Conservation (phyloP, 768 basidiomycete genomes). For the Dentipellis fragilis region DNA sequence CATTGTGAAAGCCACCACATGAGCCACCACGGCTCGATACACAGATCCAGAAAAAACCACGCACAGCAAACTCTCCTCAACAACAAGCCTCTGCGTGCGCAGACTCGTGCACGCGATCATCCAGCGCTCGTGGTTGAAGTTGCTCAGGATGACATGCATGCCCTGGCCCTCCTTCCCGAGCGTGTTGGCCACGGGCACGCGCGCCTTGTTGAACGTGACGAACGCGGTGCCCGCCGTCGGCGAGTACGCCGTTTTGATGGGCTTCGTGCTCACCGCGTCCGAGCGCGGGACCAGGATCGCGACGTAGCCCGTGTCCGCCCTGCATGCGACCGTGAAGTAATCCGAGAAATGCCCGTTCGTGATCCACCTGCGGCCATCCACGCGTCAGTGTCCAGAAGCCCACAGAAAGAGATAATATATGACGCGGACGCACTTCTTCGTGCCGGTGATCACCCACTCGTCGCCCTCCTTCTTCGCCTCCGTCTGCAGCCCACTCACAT, state of each 20-base stretch:
- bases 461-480: constrained; percentile 80
- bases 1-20: constrained; percentile 3
- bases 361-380: constrained; percentile 62
- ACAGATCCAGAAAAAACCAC: constrained; percentile 8
- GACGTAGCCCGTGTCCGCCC: constrained; percentile 62
- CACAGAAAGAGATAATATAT: background rate
- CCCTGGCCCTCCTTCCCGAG: constrained; percentile 83
- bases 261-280: constrained; percentile 70
- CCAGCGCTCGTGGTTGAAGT: constrained; percentile 89
- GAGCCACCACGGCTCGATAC: background rate
- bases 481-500: constrained; percentile 77
- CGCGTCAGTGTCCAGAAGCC: background rate
- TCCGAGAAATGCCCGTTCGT: constrained; percentile 82
- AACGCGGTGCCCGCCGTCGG: constrained; percentile 84
- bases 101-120: constrained; percentile 69
- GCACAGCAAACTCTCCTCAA: constrained; percentile 86
- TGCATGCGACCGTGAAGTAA: constrained; percentile 75
- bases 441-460: constrained; percentile 83
- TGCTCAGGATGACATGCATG: constrained; percentile 71
- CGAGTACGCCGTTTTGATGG: constrained; percentile 91
- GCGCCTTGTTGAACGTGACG: constrained; percentile 69
- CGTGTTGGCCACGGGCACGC: constrained; percentile 79
- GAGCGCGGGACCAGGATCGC: constrained; percentile 69
- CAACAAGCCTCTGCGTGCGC: constrained; percentile 66
- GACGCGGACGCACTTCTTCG: constrained; percentile 64